phyloP scores from a whole-genome alignment of 2,329 filamentous ascomycete genomes.

The Chrysoporthe puriensis region DNA sequence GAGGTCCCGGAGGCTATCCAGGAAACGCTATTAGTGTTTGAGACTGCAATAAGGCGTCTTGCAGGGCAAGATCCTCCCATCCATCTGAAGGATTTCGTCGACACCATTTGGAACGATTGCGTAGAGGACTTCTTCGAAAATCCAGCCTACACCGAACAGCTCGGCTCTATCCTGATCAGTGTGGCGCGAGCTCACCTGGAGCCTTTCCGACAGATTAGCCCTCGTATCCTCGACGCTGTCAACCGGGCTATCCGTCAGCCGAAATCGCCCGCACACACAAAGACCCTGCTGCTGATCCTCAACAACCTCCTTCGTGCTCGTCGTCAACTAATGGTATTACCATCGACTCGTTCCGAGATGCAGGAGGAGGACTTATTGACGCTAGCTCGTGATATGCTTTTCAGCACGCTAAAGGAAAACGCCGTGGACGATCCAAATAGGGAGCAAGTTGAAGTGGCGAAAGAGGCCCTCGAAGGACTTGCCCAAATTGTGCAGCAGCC shows the following conservation, averaged over 20 bases:
- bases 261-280: slow-evolving; percentile 53
- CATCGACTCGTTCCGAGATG: slow-evolving; percentile 5
- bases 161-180: slow-evolving; percentile 34
- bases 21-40: slow-evolving; percentile 58
- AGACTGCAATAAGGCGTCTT: slow-evolving; percentile 48
- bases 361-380: slow-evolving; percentile 27
- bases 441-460: slow-evolving; percentile 47
- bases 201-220: slow-evolving; percentile 53
- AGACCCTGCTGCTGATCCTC: slow-evolving; percentile 56
- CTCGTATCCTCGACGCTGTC: slow-evolving; percentile 51
- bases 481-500: slow-evolving; percentile 50
- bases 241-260: slow-evolving; percentile 55
- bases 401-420: slow-evolving; percentile 41
- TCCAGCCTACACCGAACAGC: slow-evolving; percentile 54
- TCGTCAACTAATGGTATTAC: slow-evolving; percentile 20
- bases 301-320: slow-evolving; percentile 48
- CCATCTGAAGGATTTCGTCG: slow-evolving; percentile 50
- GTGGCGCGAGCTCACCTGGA: slow-evolving; percentile 45
- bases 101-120: slow-evolving; percentile 56
- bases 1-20: slow-evolving; percentile 62
- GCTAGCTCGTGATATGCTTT: slow-evolving; percentile 50
- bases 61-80: slow-evolving; percentile 29
- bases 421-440: slow-evolving; percentile 35
- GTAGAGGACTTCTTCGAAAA: slow-evolving; percentile 54
- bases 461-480: slow-evolving; percentile 50